Evolutionary conservation across 441 rosid genomes (phyloP).

Genomic region (Eruca vesicaria): DNA sequence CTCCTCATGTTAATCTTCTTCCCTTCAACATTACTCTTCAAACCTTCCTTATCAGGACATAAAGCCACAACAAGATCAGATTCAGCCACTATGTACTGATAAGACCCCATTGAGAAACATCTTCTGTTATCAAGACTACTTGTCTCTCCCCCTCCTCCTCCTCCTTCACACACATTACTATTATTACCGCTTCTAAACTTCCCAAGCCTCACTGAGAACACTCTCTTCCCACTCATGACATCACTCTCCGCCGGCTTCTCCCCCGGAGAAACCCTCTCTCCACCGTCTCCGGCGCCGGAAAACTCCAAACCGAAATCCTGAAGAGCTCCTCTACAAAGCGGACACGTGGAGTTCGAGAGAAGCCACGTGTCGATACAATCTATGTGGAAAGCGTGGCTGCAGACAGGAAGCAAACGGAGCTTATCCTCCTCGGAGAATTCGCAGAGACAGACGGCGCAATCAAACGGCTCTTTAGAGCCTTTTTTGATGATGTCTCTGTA

Average conservation of each 20-base stretch:
- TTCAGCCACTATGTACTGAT: conserved; percentile 64
- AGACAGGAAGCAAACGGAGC: conserved; percentile 59
- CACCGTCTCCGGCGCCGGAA: conserved; percentile 46
- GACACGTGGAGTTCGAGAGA: conserved; percentile 72
- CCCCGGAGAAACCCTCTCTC: conserved; percentile 41
- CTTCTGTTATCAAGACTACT: conserved; percentile 63
- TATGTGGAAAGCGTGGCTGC: conserved; percentile 72
- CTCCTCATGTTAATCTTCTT: conserved; percentile 58
- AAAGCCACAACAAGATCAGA: conserved; percentile 58
- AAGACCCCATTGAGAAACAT: conserved; percentile 78
- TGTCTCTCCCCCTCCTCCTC: conserved; percentile 40
- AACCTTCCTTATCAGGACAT: conserved; percentile 38
- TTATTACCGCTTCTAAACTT: conserved; percentile 55
- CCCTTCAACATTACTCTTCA: conserved; percentile 48
- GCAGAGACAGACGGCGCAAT: conserved; percentile 71
- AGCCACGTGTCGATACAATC: conserved; percentile 76
- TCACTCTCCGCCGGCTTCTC: conserved; percentile 58
- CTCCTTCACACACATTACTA: conserved; percentile 27
- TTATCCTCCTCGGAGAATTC: conserved; percentile 58
- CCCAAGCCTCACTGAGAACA: conserved; percentile 70
- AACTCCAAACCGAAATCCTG: conserved; percentile 45
- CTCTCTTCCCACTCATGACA: conserved; percentile 57
- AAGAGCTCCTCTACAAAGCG: conserved; percentile 67
- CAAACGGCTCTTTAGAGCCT: conserved; percentile 64
- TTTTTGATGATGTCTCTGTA: conserved; percentile 52